phyloP scores from a whole-genome alignment of 495 filamentous ascomycete species.

The Xylaria telfairii region DNA sequence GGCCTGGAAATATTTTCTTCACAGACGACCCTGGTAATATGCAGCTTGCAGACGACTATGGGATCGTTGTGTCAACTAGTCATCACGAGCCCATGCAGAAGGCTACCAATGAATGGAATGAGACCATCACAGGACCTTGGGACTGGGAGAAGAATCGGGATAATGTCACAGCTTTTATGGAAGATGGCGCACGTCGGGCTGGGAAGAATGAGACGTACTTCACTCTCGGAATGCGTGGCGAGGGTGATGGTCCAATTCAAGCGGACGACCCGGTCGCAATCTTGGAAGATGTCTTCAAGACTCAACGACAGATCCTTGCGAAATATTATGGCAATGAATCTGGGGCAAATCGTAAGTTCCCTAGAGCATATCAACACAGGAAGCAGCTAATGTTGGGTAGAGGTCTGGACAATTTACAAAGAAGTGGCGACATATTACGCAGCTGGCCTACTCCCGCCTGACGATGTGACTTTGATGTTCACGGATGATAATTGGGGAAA shows the following conservation, averaged over 20 bases:
- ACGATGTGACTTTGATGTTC: conserved; percentile 70
- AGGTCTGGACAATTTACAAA: conserved; percentile 70
- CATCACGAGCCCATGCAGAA: conserved; percentile 72
- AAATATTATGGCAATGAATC: conserved; percentile 38
- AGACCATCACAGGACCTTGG: conserved; percentile 59
- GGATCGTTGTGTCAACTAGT: conserved; percentile 67
- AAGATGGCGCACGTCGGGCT: conserved; percentile 60
- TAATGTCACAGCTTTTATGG: conserved; percentile 59
- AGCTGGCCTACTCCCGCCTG: conserved; percentile 63
- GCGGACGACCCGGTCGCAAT: conserved; percentile 49
- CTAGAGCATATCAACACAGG: conserved; percentile 51
- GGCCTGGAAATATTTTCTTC: conserved; percentile 56
- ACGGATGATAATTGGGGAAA: conserved; percentile 73
- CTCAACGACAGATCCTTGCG: conserved; percentile 11
- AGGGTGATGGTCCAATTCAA: conserved; percentile 62
- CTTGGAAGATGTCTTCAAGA: conserved; percentile 53
- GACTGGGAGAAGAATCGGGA: conserved; percentile 64
- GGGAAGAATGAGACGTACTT: conserved; percentile 62
- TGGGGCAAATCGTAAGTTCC: conserved; percentile 55
- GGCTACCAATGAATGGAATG: conserved; percentile 65
- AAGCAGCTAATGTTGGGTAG: conserved; percentile 56
- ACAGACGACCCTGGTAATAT: conserved; percentile 66
- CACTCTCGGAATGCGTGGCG: conserved; percentile 71
- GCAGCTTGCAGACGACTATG: conserved; percentile 65
- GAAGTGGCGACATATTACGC: conserved; percentile 69